phyloP scores from a whole-genome alignment of 495 filamentous ascomycete genomes.

The Achaetomiella virescens region DNA sequence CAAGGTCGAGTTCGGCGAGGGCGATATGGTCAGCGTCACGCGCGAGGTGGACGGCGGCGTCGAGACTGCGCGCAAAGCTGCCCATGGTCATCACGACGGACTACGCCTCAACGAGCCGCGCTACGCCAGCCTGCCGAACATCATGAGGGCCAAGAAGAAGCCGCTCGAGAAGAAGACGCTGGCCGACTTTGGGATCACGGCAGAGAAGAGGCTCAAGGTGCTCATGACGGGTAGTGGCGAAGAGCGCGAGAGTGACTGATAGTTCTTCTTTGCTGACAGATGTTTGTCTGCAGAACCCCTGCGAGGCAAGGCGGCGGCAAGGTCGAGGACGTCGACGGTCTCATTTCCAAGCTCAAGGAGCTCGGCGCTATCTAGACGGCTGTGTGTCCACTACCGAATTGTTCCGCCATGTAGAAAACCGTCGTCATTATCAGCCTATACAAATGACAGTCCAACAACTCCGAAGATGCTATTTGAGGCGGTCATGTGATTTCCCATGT shows the following conservation, averaged over 20 bases:
- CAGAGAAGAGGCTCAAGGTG: slow-evolving; percentile 72
- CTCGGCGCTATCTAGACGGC: slow-evolving; percentile 71
- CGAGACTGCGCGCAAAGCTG: slow-evolving; percentile 80
- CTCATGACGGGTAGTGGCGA: slow-evolving; percentile 68
- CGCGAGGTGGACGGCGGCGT: slow-evolving; percentile 93
- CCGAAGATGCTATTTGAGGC: no score
- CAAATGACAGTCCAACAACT: no score
- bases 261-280: background rate
- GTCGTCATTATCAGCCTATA: no score
- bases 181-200: slow-evolving; percentile 71
- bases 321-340: slow-evolving; percentile 91
- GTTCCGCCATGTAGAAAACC: background rate
- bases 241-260: background rate
- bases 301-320: slow-evolving; percentile 88
- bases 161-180: slow-evolving; percentile 84
- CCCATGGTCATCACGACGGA: slow-evolving; percentile 94
- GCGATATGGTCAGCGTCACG: slow-evolving; percentile 59
- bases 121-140: slow-evolving; percentile 93
- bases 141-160: slow-evolving; percentile 99
- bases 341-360: slow-evolving; percentile 90
- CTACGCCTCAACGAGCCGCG: slow-evolving; percentile 89
- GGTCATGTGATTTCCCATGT: no score
- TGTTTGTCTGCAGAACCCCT: slow-evolving; percentile 60
- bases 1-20: slow-evolving; percentile 65
- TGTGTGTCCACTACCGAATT: background rate